Evolutionary conservation across 129 eudicot species (phyloP).

Genomic region (Chrysanthemum seticuspe): DNA sequence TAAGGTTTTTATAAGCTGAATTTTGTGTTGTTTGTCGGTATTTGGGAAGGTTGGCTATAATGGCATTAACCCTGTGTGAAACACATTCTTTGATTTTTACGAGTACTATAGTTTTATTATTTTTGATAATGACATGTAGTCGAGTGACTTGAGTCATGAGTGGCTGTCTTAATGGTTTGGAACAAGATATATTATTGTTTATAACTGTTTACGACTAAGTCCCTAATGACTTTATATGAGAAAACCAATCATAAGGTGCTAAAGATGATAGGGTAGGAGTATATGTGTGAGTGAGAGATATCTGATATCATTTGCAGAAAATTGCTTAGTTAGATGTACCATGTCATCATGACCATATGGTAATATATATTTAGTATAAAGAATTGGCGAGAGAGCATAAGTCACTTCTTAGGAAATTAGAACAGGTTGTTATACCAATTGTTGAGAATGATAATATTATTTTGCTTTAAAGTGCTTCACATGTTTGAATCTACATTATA

Average conservation of each 20-base stretch:
- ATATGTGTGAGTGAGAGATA: not conserved
- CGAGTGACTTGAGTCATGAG: not conserved
- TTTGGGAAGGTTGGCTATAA: too few species aligned
- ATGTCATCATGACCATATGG: not conserved
- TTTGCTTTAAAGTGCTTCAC: too few species aligned
- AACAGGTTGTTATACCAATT: too few species aligned
- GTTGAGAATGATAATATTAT: too few species aligned
- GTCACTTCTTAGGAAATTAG: too few species aligned
- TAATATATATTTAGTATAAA: too few species aligned
- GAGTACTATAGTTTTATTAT: not conserved
- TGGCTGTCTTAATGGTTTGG: too few species aligned
- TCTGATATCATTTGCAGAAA: not conserved
- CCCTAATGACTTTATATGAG: not conserved
- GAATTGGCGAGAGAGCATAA: too few species aligned
- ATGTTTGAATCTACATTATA: too few species aligned
- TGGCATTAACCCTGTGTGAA: not conserved
- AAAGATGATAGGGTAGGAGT: not conserved
- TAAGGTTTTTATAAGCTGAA: too few species aligned
- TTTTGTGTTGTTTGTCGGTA: too few species aligned
- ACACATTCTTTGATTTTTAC: not conserved
- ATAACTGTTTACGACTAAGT: not conserved
- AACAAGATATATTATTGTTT: not conserved
- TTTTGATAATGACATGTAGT: not conserved
- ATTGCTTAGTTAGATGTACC: not conserved
- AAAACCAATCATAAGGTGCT: not conserved